phyloP scores from a whole-genome alignment of 495 filamentous ascomycete genomes.

The Podospora australis region DNA sequence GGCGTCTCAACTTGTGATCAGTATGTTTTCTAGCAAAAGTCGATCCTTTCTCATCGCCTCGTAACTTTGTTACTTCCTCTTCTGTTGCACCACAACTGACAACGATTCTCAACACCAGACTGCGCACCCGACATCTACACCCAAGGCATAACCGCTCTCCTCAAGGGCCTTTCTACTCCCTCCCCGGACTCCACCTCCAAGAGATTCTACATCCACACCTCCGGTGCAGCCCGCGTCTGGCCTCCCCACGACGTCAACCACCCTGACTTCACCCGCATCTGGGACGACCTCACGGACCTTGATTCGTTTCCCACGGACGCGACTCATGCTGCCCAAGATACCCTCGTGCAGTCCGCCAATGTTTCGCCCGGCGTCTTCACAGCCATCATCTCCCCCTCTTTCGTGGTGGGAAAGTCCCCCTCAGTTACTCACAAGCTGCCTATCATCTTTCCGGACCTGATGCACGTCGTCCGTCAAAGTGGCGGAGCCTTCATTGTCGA shows the following conservation, averaged over 20 bases:
- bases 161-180: too few relatives aligned
- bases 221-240: conserved; percentile 14
- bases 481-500: conserved; percentile 1
- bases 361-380: conserved; percentile 2
- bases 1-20: conserved; percentile 8
- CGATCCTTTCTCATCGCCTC: background rate
- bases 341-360: background rate
- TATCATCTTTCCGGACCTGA: conserved; percentile 9
- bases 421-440: conserved; percentile 2
- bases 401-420: conserved; percentile 9
- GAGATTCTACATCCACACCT: conserved; percentile 14
- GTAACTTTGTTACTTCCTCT: background rate
- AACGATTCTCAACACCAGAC: background rate
- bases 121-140: conserved; percentile 11
- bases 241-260: background rate
- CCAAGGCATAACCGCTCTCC: conserved; percentile 4
- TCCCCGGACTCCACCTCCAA: conserved; percentile 1
- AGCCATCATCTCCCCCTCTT: conserved; percentile 10
- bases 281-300: conserved; percentile 14
- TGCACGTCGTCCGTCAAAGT: background rate
- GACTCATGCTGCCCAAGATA: conserved; percentile 7
- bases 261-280: background rate
- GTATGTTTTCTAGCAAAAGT: conserved; percentile 1
- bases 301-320: conserved; percentile 1
- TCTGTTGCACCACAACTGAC: background rate